phyloP scores from a whole-genome alignment of 2,329 filamentous ascomycete genomes.

The Cercospora canescens region DNA sequence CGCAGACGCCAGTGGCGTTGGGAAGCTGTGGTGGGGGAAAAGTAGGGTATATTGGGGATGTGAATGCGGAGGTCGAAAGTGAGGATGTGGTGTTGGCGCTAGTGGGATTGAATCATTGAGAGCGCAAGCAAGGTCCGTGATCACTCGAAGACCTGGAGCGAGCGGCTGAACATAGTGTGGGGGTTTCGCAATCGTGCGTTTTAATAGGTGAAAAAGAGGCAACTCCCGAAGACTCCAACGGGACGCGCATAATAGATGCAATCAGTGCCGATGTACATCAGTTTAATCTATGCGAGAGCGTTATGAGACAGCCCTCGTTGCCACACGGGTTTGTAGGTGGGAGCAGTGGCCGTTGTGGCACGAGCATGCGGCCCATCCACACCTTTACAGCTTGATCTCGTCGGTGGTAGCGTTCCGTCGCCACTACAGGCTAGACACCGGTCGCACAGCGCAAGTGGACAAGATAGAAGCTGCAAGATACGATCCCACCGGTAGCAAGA shows the following conservation, averaged over 20 bases:
- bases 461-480: not conserved
- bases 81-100: not conserved
- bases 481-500: not conserved
- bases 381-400: not conserved
- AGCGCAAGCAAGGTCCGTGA: too few relatives aligned
- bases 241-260: not conserved
- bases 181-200: too few relatives aligned
- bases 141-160: too few relatives aligned
- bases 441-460: not conserved
- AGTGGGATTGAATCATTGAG: not conserved
- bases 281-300: not conserved
- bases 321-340: not conserved
- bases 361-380: not conserved
- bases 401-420: not conserved
- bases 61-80: conserved; percentile 18
- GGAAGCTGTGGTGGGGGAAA: conserved; percentile 16
- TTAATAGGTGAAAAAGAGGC: not conserved
- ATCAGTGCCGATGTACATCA: not conserved
- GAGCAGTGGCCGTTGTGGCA: not conserved
- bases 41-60: conserved; percentile 23
- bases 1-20: conserved; percentile 25
- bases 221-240: not conserved
- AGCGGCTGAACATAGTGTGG: too few relatives aligned
- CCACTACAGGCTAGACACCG: not conserved
- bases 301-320: too few relatives aligned